Evolutionary conservation across 441 rosid species (phyloP), one percentile per base, ranked within the genome.

Genomic region (Isatis lusitanica): DNA sequence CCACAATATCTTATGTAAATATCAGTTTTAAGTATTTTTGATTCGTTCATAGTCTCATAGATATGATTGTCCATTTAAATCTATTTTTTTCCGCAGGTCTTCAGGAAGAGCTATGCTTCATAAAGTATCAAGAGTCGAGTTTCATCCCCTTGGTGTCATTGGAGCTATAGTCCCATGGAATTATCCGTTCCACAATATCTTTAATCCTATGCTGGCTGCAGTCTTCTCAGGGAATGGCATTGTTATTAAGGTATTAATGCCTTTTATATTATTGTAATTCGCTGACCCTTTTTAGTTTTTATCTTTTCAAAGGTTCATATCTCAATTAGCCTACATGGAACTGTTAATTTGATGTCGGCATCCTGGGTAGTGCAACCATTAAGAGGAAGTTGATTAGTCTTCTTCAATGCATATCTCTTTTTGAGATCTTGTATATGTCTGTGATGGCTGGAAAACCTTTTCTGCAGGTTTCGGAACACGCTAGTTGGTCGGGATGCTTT

Each of bases 151-250:
- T 75, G 98, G 98, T 77, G 97, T 93, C 67, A 80, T 95, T 24
- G 98, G 99, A 78, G 99, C 99, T 68, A 93, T 95, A 67, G 98
- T 95, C 74, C 94, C 99, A 1, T 93, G 98, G 99, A 95, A 95
- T 84, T 95, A 95, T 81, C 98, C 99, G 13, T 95, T 95, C 79
- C 99, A 95, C 65, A 95, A 95, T 81, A 91, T 95, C 63, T 90
- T 93, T 72, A 95, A 95, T 82, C 98, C 98, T 74, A 91, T 95
- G 94, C 86, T 95, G 64, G 97, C 99, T 10, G 96, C 99, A 40
- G 89, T 93, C 68, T 95, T 95, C 82, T 90, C 99, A 26, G 98
- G 98, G 78, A 93, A 95, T 78, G 76, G 95, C 77, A 83, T 95
- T 84, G 97, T 91, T 65, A 88, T 95, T 61, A 95, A 93, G 97